Evolutionary conservation across 306 rosid species (phyloP).

Genomic region (Macrotyloma uniflorum): DNA sequence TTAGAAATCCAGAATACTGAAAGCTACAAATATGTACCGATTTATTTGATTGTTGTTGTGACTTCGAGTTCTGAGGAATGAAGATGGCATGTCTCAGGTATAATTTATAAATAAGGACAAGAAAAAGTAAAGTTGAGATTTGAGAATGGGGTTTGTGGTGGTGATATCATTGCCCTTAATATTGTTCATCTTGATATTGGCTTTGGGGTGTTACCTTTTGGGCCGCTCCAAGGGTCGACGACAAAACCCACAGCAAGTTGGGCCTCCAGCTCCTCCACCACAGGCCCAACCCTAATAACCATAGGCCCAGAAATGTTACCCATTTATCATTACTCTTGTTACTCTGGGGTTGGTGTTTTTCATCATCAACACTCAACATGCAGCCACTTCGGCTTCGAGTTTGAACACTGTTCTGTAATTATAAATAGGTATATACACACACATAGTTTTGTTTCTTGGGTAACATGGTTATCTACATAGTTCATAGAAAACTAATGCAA

Average conservation of each 20-base stretch:
- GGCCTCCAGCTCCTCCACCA: conserved; percentile 57
- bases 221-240: conserved; percentile 50
- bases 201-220: conserved; percentile 55
- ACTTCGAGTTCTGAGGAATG: conserved; percentile 4
- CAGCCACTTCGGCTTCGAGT: background rate
- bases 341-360: background rate
- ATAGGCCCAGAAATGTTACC: background rate
- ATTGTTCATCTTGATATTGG: conserved; percentile 55
- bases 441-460: background rate
- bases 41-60: background rate
- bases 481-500: background rate
- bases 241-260: conserved; percentile 40
- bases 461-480: background rate
- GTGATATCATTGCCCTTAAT: conserved; percentile 59
- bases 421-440: background rate
- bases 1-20: background rate
- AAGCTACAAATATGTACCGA: background rate
- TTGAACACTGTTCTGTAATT: background rate
- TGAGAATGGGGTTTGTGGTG: conserved; percentile 45
- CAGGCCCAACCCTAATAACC: conserved; percentile 36
- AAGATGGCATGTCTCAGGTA: conserved; percentile 8
- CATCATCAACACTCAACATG: background rate
- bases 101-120: background rate
- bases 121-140: background rate
- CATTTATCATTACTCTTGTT: background rate